A percentile compares a stretch with the other conserved stretches of the same genome.
phyloP scores from a whole-genome alignment of 495 filamentous ascomycete species.

The Aspergillus carlsbadensis region DNA sequence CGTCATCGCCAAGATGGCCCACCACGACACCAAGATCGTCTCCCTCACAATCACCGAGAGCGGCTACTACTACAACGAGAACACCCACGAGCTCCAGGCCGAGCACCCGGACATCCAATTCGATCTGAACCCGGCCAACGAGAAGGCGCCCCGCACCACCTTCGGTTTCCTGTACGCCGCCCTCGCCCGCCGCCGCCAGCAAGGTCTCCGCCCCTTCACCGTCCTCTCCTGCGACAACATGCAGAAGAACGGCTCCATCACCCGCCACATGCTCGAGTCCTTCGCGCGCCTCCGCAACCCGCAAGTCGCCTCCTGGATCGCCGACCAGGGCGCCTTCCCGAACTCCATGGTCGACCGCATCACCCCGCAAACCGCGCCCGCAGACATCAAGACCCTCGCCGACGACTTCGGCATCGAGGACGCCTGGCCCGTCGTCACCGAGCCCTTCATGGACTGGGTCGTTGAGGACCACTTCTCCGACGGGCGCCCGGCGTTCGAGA shows the following conservation, averaged over 20 bases:
- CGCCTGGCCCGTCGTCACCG: conserved; percentile 47
- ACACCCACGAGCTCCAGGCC: conserved; percentile 46
- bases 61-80: conserved; percentile 54
- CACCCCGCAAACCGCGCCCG: conserved; percentile 42
- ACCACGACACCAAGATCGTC: conserved; percentile 50
- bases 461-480: conserved; percentile 49
- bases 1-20: conserved; percentile 49
- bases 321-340: conserved; percentile 41
- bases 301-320: conserved; percentile 44
- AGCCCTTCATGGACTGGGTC: conserved; percentile 53
- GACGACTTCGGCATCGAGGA: conserved; percentile 42
- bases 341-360: conserved; percentile 54
- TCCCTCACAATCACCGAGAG: conserved; percentile 53
- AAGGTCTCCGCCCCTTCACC: conserved; percentile 48
- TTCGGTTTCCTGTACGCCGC: conserved; percentile 51
- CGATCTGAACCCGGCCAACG: conserved; percentile 43
- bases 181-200: conserved; percentile 36
- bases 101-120: conserved; percentile 47
- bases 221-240: conserved; percentile 53
- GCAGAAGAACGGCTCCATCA: conserved; percentile 52
- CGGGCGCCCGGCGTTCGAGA: conserved; percentile 46
- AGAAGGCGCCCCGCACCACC: conserved; percentile 39
- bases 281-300: conserved; percentile 44
- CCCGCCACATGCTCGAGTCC: conserved; percentile 47
- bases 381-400: conserved; percentile 39